Conservation (phyloP, 1,139 yeast genomes). For the Yamadazyma sp. region DNA sequence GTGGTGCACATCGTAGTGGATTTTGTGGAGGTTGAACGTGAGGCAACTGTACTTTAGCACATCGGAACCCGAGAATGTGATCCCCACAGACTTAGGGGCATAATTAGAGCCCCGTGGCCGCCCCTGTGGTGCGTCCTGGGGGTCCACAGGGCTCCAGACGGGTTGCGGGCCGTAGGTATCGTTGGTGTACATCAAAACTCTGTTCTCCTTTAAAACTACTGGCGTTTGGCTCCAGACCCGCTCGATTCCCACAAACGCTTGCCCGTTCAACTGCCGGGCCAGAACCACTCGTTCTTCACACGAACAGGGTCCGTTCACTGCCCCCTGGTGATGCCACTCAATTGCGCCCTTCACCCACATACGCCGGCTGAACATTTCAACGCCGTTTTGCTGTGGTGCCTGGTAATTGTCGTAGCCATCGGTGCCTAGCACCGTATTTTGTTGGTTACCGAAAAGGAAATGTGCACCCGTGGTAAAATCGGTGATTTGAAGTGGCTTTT, state of each 20-base stretch:
- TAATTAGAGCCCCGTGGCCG: not conserved
- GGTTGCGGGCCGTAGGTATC: conserved; percentile 14
- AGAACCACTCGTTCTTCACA: conserved; percentile 49
- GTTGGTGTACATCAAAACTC: conserved; percentile 41
- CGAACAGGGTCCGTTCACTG: conserved; percentile 28
- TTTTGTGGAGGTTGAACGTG: conserved; percentile 78
- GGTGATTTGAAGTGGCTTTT: not conserved
- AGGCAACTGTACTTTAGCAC: conserved; percentile 61
- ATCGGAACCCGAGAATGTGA: conserved; percentile 6
- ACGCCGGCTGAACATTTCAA: conserved; percentile 51
- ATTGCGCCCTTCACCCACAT: conserved; percentile 83
- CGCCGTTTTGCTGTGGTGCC: conserved; percentile 49
- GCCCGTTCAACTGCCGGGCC: conserved; percentile 33
- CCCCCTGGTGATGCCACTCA: conserved; percentile 33
- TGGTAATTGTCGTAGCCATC: conserved; percentile 89
- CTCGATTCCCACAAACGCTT: conserved; percentile 45
- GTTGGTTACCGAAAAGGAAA: conserved; percentile 57
- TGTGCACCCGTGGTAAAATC: conserved; percentile 52
- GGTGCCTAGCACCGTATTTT: conserved; percentile 48
- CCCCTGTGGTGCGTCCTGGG: not conserved
- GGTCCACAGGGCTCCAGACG: not conserved
- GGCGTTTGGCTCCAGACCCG: conserved; percentile 21
- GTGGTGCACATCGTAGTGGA: conserved; percentile 68
- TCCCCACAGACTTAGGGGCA: too few relatives aligned
- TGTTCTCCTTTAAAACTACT: conserved; percentile 24